These are phyloP conservation scores for Aspergillus chevalieri DNA, from an alignment of 2,329 filamentous ascomycete genomes.

Conservation along the genomic window DNA sequence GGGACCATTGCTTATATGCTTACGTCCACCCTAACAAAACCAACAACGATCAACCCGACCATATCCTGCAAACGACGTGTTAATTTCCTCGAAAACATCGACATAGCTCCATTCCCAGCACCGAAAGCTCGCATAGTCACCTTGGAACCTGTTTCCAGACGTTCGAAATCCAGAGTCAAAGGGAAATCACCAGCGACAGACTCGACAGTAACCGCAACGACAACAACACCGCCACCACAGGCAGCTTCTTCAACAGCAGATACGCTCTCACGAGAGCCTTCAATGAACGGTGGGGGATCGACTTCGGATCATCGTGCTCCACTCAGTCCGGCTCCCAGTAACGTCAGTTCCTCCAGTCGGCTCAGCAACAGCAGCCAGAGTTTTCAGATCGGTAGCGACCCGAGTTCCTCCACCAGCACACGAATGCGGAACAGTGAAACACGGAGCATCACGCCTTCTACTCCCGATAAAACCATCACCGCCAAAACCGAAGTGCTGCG, in stretches of 20 bases:
- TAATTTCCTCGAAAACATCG: slow-evolving; percentile 71
- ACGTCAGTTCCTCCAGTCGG: slow-evolving; percentile 64
- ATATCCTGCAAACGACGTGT: slow-evolving; percentile 76
- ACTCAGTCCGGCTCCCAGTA: slow-evolving; percentile 53
- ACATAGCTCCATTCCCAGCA: slow-evolving; percentile 67
- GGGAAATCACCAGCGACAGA: slow-evolving; percentile 42
- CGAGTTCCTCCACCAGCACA: slow-evolving; percentile 31
- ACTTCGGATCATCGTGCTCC: slow-evolving; percentile 34
- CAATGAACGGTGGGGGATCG: slow-evolving; percentile 31
- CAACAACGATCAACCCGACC: slow-evolving; percentile 76
- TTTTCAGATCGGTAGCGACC: slow-evolving; percentile 48
- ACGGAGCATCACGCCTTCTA: slow-evolving; percentile 46
- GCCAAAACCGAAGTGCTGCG: slow-evolving; percentile 76
- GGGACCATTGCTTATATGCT: slow-evolving; percentile 89
- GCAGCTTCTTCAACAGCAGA: slow-evolving; percentile 25
- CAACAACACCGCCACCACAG: not conserved
- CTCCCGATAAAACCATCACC: slow-evolving; percentile 73
- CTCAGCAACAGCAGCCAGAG: slow-evolving; percentile 59
- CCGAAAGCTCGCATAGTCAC: slow-evolving; percentile 80
- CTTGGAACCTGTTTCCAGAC: slow-evolving; percentile 75
- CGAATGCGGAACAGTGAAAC: slow-evolving; percentile 42
- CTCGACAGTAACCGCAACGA: slow-evolving; percentile 11
- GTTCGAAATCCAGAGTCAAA: slow-evolving; percentile 54
- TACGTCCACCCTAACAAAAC: slow-evolving; percentile 81
- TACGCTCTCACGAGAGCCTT: slow-evolving; percentile 41